Conservation (phyloP, 2,329 filamentous ascomycete species). For the Zarea fungicola region DNA sequence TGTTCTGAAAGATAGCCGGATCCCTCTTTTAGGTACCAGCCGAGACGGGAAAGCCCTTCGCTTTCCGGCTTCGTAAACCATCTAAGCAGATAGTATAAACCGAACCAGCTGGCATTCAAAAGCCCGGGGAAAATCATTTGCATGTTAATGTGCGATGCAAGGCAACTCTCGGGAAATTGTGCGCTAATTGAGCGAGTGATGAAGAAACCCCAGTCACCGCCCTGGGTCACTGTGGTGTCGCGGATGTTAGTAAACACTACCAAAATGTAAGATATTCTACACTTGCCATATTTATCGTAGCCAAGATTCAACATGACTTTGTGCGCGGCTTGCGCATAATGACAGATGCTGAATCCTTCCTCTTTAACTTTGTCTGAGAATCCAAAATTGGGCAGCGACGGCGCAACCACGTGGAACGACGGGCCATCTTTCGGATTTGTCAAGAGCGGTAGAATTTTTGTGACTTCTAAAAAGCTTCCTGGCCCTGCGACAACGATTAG, state of each 20-base stretch:
- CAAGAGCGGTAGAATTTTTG: conserved; percentile 52
- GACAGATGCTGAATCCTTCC: conserved; percentile 26
- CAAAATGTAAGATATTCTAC: not conserved
- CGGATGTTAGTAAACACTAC: not conserved
- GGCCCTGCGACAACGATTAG: conserved; percentile 41
- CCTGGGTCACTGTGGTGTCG: conserved; percentile 44
- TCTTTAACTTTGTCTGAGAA: conserved; percentile 27
- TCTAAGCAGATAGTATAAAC: conserved; percentile 5
- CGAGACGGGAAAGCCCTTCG: conserved; percentile 44
- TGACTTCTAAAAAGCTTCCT: conserved; percentile 62
- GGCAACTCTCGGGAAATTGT: conserved; percentile 52
- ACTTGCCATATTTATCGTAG: conserved; percentile 36
- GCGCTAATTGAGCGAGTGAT: conserved; percentile 56
- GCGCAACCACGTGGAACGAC: conserved; percentile 53
- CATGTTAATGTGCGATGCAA: conserved; percentile 46
- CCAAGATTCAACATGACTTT: conserved; percentile 65
- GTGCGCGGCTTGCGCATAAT: conserved; percentile 52
- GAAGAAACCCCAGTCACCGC: conserved; percentile 64
- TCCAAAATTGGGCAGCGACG: conserved; percentile 51
- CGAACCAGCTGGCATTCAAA: conserved; percentile 43
- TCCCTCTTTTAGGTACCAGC: conserved; percentile 55
- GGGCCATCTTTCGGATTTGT: conserved; percentile 27
- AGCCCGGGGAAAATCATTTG: conserved; percentile 27
- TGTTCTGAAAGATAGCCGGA: conserved; percentile 27
- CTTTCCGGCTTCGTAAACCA: conserved; percentile 35